Evolutionary conservation across 306 rosid species (phyloP), one percentile per base, ranked within the genome.

Genomic region (Acacia crassicarpa): DNA sequence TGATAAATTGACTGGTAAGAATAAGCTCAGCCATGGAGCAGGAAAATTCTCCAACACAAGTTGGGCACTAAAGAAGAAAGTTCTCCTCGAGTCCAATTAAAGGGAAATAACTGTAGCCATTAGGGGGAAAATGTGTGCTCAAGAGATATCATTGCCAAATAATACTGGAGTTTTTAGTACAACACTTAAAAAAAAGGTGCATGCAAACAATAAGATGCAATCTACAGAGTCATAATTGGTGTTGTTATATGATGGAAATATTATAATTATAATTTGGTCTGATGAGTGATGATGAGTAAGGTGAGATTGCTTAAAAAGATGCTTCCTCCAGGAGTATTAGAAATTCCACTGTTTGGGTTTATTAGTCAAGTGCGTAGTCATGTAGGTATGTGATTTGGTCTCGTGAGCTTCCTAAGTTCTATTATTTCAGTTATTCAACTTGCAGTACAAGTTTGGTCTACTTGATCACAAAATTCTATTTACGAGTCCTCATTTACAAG

Each of bases 1-100:
- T 83, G 53, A 38, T 27, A 67, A 6, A 80, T 43, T 22, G 41
- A 78, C 58, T 30, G 79, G 75, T 66, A 77, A 88, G 69, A 81
- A 65, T 69, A 75, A 53, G 68, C 20, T 67, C 27, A 75, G 32
- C 54, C n/a, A 32, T 15, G 43, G 44, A 58, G 16, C 49, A 48
- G 35, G 72, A 68, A 56, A 76, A n/a, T 17, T 7, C 3, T 63
- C 41, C 27, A 32, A 38, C 23, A 63, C 27, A 48, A 44, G 71
- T 30, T 43, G 70, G 70, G 25, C 61, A 27, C 44, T 44, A 2
- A 46, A 16, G 41, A 75, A 51, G 70, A 38, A 76, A 61, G 38
- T 9, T 27, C 54, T 76, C 63, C 72, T 67, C 74, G 53, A 62
- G 41, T 70, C 72, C 58, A 41, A 82, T 30, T 23, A 4, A 10